Base-by-base conservation (phyloP, 1,139 yeast species). In the Suhomyces atakaporum region DNA sequence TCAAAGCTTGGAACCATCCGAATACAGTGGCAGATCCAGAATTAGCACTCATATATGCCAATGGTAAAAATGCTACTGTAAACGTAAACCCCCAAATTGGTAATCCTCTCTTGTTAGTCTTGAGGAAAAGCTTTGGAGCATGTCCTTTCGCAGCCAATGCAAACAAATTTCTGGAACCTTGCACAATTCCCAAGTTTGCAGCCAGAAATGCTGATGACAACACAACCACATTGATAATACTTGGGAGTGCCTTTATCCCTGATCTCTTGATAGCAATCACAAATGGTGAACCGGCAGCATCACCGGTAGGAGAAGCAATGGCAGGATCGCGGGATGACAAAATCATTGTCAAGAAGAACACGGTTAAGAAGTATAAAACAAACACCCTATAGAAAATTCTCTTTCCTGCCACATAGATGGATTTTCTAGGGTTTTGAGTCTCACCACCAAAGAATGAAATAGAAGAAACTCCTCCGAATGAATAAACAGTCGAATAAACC, bases 141-240 rank as follows among this genome's bases (percentile, higher is more conserved):
- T 78, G 80, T 20, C 89, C 88, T 53, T 86, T 82, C 45, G 84
- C 81, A 31, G 96, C 87, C 46, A 89, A 70, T 7, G 95, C 85
- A 45, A 85, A 82, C 46, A 88, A 63, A 14, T 95, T 79, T 71
- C 96, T 79, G 21, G 95, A 84, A 40, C 88, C 78, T 19, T 83
- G 95, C 49, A 72, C 81, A 15, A 81, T 84, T 7, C 83, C 74
- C 18, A 58, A 50, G 48, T 53, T 53, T 39, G 56, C 60, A 21
- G 53, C 59, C 9, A 56, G 51, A 36, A 53, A 43, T 25, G 52
- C 59, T 7, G 59, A 45, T 25, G 53, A 46, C 52, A 55, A 36
- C 25, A 55, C 51, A 28, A 54, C 59, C 16, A 44, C 60, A 36
- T 55, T 55, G 46, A 55, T 51, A 25, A 55, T 55, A 5, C 53